These are phyloP conservation scores for Pichia deserticola DNA, from an alignment of 805 yeast species.

Conservation along the genomic window DNA sequence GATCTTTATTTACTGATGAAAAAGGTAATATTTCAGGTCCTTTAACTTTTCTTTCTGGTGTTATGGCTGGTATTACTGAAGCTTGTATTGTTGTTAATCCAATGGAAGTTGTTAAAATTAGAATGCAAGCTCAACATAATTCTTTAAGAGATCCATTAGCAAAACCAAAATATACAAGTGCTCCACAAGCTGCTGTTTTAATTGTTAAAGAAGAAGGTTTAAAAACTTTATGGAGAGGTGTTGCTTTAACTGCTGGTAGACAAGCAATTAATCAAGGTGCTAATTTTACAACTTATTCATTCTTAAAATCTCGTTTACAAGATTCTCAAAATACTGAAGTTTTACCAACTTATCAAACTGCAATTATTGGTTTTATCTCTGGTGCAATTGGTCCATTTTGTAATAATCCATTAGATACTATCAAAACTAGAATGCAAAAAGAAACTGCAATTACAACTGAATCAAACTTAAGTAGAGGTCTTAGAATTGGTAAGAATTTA, in stretches of 20 bases:
- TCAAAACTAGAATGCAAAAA: conserved; percentile 93
- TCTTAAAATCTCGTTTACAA: conserved; percentile 64
- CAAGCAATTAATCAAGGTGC: conserved; percentile 99
- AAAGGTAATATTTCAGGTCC: conserved; percentile 65
- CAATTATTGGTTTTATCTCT: conserved; percentile 79
- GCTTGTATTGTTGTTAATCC: conserved; percentile 94
- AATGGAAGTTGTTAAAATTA: conserved; percentile 93
- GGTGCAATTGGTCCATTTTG: conserved; percentile 98
- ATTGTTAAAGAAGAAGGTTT: conserved; percentile 89
- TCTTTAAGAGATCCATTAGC: conserved; percentile 74
- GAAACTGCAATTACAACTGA: conserved; percentile 60
- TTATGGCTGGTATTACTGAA: conserved; percentile 95
- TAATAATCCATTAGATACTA: conserved; percentile 95
- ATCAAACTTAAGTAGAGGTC: conserved; percentile 69
- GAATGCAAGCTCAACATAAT: conserved; percentile 94
- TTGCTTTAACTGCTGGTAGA: conserved; percentile 90
- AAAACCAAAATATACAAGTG: conserved; percentile 82
- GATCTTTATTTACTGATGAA: conserved; percentile 55
- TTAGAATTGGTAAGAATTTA: conserved; percentile 72
- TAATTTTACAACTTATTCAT: conserved; percentile 90
- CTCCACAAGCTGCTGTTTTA: conserved; percentile 81
- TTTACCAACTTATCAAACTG: conserved; percentile 92
- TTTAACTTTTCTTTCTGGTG: conserved; percentile 83
- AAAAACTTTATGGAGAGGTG: conserved; percentile 86
- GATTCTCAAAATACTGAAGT: conserved; percentile 47